Base-by-base conservation (phyloP, 345 rosid genomes). In the Eucalyptus cloeziana region DNA sequence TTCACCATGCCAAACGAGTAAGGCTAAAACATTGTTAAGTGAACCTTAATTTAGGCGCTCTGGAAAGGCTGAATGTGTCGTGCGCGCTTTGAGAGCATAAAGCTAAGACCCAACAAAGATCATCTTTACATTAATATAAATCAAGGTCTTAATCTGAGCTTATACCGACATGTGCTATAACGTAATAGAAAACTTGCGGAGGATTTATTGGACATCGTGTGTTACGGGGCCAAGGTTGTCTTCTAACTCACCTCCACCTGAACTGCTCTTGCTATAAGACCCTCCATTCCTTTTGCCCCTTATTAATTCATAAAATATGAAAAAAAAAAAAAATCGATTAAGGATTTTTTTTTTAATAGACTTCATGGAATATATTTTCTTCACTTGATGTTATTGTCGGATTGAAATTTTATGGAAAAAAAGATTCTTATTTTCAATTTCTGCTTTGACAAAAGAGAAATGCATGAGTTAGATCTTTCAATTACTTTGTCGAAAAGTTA, bases 191-290 rank as follows among this genome's bases (percentile, higher is more conserved):
- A 54, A 21, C 3, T 54, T 22, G 43, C 17, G 2, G 80, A 15
- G 80, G 43, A 69, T 31, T 31, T 69, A 3, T 4, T 69, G 80
- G 80, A 33, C 24, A 15, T 69, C 7, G 24, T 16, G 17, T 43
- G 0, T 69, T 9, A 16, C 5, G 0, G 43, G 80, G 43, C 3
- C 43, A 0, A 31, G 43, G 80, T 8, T 16, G 80, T 69, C 43
- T 3, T 31, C 21, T 9, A 16, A 69, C 17, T 31, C 19, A 4
- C 24, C 9, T 4, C 5, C 6, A 16, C 56, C 56, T 1, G 76
- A n/a, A n/a, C 76, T 64, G 16, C 22, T 52, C 24, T 69, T 69
- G 19, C 43, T 16, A 16, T 3, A 14, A 69, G 6, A 31, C 43
- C 7, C 4, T 7, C 7, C 6, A 69, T 15, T 33, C 80, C 5